These are phyloP conservation scores for Circinella umbellata DNA, from an alignment of 371 early-diverging fungal genomes.

Conservation along the genomic window DNA sequence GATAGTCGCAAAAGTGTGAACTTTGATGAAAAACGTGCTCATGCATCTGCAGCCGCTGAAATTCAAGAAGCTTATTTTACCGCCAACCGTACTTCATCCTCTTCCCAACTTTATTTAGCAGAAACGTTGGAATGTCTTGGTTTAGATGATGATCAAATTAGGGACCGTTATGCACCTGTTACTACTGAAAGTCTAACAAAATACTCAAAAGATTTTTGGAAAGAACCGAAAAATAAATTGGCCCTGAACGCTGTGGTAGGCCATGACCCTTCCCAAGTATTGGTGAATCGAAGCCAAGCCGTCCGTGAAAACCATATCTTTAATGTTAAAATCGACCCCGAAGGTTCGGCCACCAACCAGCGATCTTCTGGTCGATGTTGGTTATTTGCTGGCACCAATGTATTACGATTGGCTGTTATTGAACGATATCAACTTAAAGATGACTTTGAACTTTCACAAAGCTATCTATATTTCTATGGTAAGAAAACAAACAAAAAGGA, in stretches of 20 bases:
- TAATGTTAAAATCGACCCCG: constrained; percentile 64
- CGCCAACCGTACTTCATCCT: neutral
- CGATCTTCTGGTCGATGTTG: constrained; percentile 84
- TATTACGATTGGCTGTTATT: constrained; percentile 42
- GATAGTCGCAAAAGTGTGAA: neutral
- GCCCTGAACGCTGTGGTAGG: constrained; percentile 69
- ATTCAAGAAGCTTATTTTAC: constrained; percentile 10
- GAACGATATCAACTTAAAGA: constrained; percentile 67
- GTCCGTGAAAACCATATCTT: constrained; percentile 57
- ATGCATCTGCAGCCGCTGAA: constrained; percentile 2
- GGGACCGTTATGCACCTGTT: constrained; percentile 30
- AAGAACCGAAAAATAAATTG: constrained; percentile 69
- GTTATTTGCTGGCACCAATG: constrained; percentile 77
- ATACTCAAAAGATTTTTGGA: constrained; percentile 55
- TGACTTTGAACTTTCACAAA: constrained; percentile 81
- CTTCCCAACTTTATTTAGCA: constrained; percentile 17
- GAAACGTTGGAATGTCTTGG: constrained; percentile 21
- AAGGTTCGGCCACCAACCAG: constrained; percentile 77
- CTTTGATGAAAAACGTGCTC: constrained; percentile 17
- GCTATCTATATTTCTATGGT: constrained; percentile 84
- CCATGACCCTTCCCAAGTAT: constrained; percentile 59
- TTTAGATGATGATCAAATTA: constrained; percentile 27
- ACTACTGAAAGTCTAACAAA: constrained; percentile 33
- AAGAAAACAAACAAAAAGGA: constrained; percentile 21
- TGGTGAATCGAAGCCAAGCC: constrained; percentile 58